Evolutionary conservation across 805 yeast genomes (phyloP), one percentile per base, ranked within the genome.

Genomic region (Wickerhamiella australiensis): DNA sequence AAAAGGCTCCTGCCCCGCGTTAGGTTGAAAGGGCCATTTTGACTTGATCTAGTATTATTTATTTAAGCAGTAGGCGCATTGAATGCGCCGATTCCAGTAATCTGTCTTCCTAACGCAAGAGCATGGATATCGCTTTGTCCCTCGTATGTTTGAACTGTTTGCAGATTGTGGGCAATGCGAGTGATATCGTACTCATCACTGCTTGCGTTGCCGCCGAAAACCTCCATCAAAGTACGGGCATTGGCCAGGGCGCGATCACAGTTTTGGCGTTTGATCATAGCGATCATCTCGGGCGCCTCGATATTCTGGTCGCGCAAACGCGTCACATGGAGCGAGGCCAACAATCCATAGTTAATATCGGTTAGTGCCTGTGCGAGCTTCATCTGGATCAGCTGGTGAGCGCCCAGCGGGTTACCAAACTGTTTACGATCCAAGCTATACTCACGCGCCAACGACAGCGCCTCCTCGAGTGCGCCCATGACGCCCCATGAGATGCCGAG

Each of bases 71-170:
- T 3, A 8, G 47, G 47, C 11, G 47, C 47, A 27, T 26, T 36
- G 25, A 66, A 66, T 4, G 68, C 69, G 38, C 57, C 58, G 40
- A 59, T 59, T 1, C 73, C 73, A 4, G 73, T 69, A 25, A 68
- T 67, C 17, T 68, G 71, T 29, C 73, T 54, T 20, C 73, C 73
- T 11, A 69, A 57, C 35, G 66, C 68, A 37, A 68, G 55, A 37
- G 66, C 70, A 53, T 69, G 73, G 50, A 69, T 69, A 49, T 69
- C 73, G 50, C 70, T 65, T 54, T 69, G 73, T 25, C 73, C 73
- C 57, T 68, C 73, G 50, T 67, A 69, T n/a, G 73, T 69, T 57
- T 69, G 73, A 22, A 67, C 71, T 5, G 69, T 72, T 58, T 63
- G 69, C 46, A 69, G 57, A 53, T 69, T 69, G 42, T 65, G 68